Percentiles rank a stretch among this genome's conserved stretches.
These are phyloP conservation scores for Chalciporus sp. DNA, from an alignment of 1,284 basidiomycete species.

Conservation along the genomic window DNA sequence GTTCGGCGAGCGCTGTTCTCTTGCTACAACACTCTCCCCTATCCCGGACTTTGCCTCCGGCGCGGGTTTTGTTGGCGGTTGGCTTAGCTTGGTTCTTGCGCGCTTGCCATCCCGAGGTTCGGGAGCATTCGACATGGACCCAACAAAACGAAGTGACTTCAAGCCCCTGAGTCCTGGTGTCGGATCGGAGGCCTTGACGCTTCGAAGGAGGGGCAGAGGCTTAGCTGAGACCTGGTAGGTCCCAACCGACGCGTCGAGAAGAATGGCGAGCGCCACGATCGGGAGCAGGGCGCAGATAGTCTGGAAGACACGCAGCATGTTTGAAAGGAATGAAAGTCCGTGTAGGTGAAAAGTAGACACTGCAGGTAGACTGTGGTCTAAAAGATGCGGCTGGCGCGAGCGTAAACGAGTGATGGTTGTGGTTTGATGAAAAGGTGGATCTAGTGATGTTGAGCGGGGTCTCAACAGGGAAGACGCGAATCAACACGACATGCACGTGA, in stretches of 20 bases:
- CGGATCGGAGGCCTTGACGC: background rate
- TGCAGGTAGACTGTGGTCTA: background rate
- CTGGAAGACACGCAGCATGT: slow-evolving; percentile 42
- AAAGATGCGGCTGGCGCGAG: background rate
- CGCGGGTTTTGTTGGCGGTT: background rate
- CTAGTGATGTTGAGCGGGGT: background rate
- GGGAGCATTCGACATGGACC: background rate
- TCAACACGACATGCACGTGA: background rate
- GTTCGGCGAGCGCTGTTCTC: background rate
- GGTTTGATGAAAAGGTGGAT: slow-evolving; percentile 15
- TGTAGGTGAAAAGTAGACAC: background rate
- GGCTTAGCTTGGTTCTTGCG: background rate
- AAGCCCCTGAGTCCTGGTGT: background rate
- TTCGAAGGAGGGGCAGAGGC: slow-evolving; percentile 23
- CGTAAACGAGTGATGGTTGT: slow-evolving; percentile 7
- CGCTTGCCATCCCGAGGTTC: background rate
- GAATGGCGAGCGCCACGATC: slow-evolving; percentile 40
- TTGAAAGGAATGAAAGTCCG: slow-evolving; percentile 6
- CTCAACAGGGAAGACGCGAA: slow-evolving; percentile 11
- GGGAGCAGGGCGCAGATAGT: slow-evolving; percentile 42
- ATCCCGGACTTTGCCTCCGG: background rate
- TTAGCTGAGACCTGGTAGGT: slow-evolving; percentile 33
- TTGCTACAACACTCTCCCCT: background rate
- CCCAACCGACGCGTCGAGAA: slow-evolving; percentile 34
- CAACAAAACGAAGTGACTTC: background rate